Evolutionary conservation across 495 filamentous ascomycete species (phyloP), one percentile per base, ranked within the genome.

Genomic region (Sphaerosporella brunnea): DNA sequence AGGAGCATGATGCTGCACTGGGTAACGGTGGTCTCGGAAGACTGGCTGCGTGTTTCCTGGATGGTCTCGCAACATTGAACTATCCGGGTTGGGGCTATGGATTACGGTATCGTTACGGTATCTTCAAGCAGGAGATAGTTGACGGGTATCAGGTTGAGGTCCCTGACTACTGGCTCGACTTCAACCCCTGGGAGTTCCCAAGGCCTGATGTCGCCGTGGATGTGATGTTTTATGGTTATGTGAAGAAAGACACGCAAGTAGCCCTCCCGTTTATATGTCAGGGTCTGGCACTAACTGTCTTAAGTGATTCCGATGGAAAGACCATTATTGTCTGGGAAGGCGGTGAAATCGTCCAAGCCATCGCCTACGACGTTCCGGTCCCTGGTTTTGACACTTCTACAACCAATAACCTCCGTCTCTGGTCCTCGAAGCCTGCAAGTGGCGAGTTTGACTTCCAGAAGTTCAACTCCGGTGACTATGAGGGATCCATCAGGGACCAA

Each of bases 391-490:
- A 73, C 41, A 97, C 90, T 0, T 62, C 73, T n/a, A 82, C 85
- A 4, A 93, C 85, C 50, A 97, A 97, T 67, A 97, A 97, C 65
- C 70, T 97, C 56, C 78, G 90, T 15, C 67, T 97, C 23, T 97
- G 90, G 90, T 93, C 84, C 13, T 93, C 84, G 68, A 93, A 95
- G 66, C 90, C 90, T 42, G 83, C 85, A 40, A 86, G 82, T 56
- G 90, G 92, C 44, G 90, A 97, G 64, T 97, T 97, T 52, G 87
- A 97, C 65, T 97, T 97, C 71, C 87, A 93, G 57, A 97, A 95
- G 62, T 97, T 97, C 79, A 97, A 97, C 65, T 84, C 78, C 21
- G 90, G 90, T 30, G 87, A 97, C 50, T 97, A 97, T 63, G 90
- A 97, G 63, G 90, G 80, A 66, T 90, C 90, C 23, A 92, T 97